A percentile compares a stretch with the other conserved stretches of the same genome.
Conservation (phyloP, 2,329 filamentous ascomycete genomes). For the Neofusicoccum ribis region DNA sequence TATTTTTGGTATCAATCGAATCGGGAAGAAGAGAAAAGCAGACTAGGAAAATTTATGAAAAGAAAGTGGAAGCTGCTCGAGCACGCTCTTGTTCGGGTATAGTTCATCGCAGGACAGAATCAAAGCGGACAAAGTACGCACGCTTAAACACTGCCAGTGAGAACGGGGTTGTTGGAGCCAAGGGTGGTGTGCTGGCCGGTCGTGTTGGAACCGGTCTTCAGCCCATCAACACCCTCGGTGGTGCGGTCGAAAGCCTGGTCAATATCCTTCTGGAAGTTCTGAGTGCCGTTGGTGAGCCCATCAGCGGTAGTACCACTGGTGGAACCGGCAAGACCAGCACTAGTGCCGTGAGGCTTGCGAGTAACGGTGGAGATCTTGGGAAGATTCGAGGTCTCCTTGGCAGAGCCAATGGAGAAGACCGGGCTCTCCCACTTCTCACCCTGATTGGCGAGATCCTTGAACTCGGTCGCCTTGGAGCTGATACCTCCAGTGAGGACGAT, state of each 20-base stretch:
- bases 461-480: slow-evolving; percentile 90
- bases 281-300: slow-evolving; percentile 20
- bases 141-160: slow-evolving; percentile 39
- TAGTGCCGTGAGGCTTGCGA: slow-evolving; percentile 59
- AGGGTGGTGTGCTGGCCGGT: slow-evolving; percentile 38
- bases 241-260: slow-evolving; percentile 41
- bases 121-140: neutral
- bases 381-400: slow-evolving; percentile 70
- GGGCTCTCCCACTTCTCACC: slow-evolving; percentile 94
- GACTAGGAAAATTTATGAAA: neutral
- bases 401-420: slow-evolving; percentile 83
- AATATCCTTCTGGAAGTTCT: slow-evolving; percentile 48
- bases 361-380: slow-evolving; percentile 57
- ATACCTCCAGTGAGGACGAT: slow-evolving; percentile 85
- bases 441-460: slow-evolving; percentile 81
- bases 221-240: slow-evolving; percentile 5
- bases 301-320: slow-evolving; percentile 21
- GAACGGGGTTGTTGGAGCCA: slow-evolving; percentile 46
- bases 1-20: slow-evolving; percentile 11
- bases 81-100: neutral
- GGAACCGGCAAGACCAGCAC: slow-evolving; percentile 37
- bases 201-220: neutral
- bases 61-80: neutral
- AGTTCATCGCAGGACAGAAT: neutral
- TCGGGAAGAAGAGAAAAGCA: neutral